A percentile compares a stretch with the other conserved stretches of the same genome.
Conservation (phyloP, 2,329 filamentous ascomycete genomes). For the Verticillium isaacii region DNA sequence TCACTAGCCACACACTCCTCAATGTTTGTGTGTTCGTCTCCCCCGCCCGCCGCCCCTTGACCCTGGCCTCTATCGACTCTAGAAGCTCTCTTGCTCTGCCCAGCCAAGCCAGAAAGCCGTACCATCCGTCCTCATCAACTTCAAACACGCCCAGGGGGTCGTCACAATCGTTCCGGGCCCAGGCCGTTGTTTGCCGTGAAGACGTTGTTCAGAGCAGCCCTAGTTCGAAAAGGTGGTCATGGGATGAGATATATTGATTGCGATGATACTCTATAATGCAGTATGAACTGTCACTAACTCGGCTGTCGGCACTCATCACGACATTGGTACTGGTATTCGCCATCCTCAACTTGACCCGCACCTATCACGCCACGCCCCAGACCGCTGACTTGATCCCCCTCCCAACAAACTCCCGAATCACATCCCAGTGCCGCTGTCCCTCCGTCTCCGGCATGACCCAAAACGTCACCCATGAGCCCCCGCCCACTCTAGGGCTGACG, state of each 20-base stretch:
- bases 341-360: not conserved
- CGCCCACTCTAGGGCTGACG: constrained; percentile 18
- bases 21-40: no score
- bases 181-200: not conserved
- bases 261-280: not conserved
- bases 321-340: not conserved
- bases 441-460: constrained; percentile 20
- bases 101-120: not conserved
- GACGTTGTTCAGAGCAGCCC: no score
- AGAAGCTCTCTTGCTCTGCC: not conserved
- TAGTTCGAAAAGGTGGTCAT: not conserved
- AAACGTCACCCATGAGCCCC: constrained; percentile 21
- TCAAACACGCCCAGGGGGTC: not conserved
- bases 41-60: not conserved
- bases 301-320: not conserved
- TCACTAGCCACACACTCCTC: not conserved
- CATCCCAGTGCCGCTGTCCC: constrained; percentile 19
- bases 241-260: not conserved
- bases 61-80: not conserved
- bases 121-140: not conserved
- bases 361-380: not conserved
- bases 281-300: not conserved
- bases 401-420: constrained; percentile 18
- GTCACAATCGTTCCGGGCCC: not conserved
- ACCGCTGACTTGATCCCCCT: not conserved